These are phyloP conservation scores for Aspergillus chevalieri DNA, from an alignment of 2,329 filamentous ascomycete genomes.

Conservation along the genomic window DNA sequence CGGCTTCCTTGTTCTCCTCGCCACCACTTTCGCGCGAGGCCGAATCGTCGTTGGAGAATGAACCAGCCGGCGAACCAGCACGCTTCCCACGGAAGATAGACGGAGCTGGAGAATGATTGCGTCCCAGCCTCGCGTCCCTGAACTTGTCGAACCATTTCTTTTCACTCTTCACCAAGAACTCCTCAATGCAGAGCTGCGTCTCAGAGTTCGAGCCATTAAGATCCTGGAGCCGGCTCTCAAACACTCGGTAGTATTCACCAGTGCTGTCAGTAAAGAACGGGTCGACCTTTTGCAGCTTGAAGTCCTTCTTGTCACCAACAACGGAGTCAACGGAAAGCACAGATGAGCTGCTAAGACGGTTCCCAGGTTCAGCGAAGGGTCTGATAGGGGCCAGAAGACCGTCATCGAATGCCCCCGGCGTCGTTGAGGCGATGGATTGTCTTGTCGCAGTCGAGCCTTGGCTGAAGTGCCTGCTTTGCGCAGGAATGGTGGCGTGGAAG, in stretches of 20 bases:
- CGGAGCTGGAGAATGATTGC: constrained; percentile 37
- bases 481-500: not conserved
- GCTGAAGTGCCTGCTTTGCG: constrained; percentile 18
- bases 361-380: constrained; percentile 25
- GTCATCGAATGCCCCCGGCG: constrained; percentile 25
- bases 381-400: constrained; percentile 23
- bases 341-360: constrained; percentile 38
- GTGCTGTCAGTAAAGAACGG: constrained; percentile 62
- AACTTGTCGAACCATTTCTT: constrained; percentile 61
- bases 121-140: constrained; percentile 53
- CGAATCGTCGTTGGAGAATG: constrained; percentile 36
- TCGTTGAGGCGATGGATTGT: constrained; percentile 18
- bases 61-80: constrained; percentile 31
- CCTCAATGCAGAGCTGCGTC: constrained; percentile 57
- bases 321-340: constrained; percentile 52
- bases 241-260: constrained; percentile 55
- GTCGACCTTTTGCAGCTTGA: constrained; percentile 59
- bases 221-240: constrained; percentile 51
- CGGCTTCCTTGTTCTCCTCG: constrained; percentile 35
- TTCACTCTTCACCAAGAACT: constrained; percentile 59
- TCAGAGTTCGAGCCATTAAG: constrained; percentile 55
- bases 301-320: constrained; percentile 56
- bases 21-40: constrained; percentile 29
- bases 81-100: constrained; percentile 28
- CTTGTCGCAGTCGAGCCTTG: constrained; percentile 18